Evolutionary conservation across 208 protist species (phyloP).

Genomic region (Zelonia costaricensis): DNA sequence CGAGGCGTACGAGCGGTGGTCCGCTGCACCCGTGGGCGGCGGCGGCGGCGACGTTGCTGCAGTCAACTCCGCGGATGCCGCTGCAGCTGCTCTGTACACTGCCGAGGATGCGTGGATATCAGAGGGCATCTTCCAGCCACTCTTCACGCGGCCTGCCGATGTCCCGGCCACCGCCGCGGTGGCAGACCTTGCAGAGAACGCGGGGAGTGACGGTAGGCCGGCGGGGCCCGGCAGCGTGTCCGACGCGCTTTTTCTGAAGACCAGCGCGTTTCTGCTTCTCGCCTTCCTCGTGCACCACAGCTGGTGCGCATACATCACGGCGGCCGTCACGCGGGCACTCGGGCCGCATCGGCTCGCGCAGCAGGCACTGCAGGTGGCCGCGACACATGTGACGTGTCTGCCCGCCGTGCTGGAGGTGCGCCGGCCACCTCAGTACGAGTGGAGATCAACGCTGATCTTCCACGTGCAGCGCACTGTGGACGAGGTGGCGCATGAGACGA

Average conservation of each 20-base stretch:
- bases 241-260: slow-evolving; percentile 14
- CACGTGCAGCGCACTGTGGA: background rate
- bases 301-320: slow-evolving; percentile 18
- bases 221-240: too few relatives aligned
- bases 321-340: slow-evolving; percentile 2
- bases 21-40: background rate
- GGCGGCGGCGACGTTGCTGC: background rate
- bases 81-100: too few relatives aligned
- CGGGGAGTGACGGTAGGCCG: background rate
- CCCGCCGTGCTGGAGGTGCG: slow-evolving; percentile 7
- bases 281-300: slow-evolving; percentile 28
- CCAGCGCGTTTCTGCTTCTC: slow-evolving; percentile 27
- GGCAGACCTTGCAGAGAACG: background rate
- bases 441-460: slow-evolving; percentile 20
- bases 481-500: background rate
- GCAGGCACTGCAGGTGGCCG: background rate
- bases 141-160: slow-evolving; percentile 3
- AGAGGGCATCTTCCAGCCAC: background rate
- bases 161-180: background rate
- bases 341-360: background rate
- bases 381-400: slow-evolving; percentile 7
- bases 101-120: slow-evolving; percentile 9
- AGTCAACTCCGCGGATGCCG: background rate
- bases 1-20: too few relatives aligned
- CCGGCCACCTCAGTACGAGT: slow-evolving; percentile 25